Conservation (phyloP, 129 eudicot species). For the Saposhnikovia divaricata region DNA sequence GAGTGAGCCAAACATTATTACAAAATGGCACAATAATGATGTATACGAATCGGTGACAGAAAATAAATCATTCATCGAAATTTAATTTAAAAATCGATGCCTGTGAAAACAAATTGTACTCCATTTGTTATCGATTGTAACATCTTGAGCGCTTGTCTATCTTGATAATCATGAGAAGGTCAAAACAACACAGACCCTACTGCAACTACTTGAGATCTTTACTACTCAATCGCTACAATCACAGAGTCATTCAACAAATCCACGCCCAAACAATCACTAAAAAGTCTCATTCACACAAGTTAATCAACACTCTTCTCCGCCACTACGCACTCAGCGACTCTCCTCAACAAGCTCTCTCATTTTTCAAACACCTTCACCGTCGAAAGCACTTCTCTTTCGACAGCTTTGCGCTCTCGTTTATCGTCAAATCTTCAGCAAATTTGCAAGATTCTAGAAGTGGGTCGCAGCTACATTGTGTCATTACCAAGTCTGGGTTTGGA, state of each 20-base stretch:
- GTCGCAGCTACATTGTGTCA: constrained; percentile 22
- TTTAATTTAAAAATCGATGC: too few relatives aligned
- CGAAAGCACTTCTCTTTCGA: constrained; percentile 20
- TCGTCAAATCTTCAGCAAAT: constrained; percentile 36
- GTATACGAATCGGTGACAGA: not conserved
- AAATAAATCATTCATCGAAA: too few relatives aligned
- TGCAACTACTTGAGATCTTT: not conserved
- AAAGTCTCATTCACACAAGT: not conserved
- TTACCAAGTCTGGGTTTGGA: constrained; percentile 26
- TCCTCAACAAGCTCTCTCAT: constrained; percentile 33
- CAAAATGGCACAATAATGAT: too few relatives aligned
- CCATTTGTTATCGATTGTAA: too few relatives aligned
- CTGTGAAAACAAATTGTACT: too few relatives aligned
- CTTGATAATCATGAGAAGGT: not conserved
- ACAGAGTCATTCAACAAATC: constrained; percentile 34
- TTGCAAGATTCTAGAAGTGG: constrained; percentile 10
- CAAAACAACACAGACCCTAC: not conserved
- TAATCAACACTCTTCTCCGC: constrained; percentile 21
- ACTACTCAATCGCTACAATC: constrained; percentile 8
- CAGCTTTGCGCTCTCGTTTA: constrained; percentile 36
- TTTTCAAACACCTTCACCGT: constrained; percentile 26
- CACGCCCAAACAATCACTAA: constrained; percentile 27
- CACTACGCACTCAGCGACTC: constrained; percentile 26
- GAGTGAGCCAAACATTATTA: too few relatives aligned
- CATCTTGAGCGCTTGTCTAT: not conserved